Base-by-base conservation (phyloP, 768 basidiomycete species). In the Trametopsis cervina region DNA sequence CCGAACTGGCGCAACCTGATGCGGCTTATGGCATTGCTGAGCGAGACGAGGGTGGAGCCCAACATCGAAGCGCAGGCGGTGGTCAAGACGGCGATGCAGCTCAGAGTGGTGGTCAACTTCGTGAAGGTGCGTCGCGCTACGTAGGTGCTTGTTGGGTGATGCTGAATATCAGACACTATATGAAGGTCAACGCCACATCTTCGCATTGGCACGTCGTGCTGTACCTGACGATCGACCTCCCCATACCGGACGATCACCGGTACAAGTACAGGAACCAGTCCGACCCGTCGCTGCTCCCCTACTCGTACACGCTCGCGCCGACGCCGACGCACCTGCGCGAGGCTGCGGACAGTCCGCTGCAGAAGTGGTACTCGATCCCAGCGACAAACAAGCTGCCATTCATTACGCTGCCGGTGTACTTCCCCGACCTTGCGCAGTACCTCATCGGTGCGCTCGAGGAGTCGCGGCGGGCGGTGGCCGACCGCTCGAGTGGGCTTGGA, bases 21-120 rank as follows among this genome's bases (percentile, higher is more conserved):
- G 33, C 85, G 80, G 56, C 61, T 90, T 36, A 79, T 91, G 78
- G 88, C 86, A 22, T 70, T 81, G 51, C 63, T 89, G 49, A 81
- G 83, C 47, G 78, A 73, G 24, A 83, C 84, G 4, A 77, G 77
- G 42, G 68, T 91, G 39, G 82, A 89, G 54, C 78, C 88, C 1
- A 79, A 83, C 0, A 59, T 86, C 29, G 83, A 85, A 55, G 81
- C 84, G 1, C 64, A 85, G 54, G 76, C 79, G 1, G 63, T 73
- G 0, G 68, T 73, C 24, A 82, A 81, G 57, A 68, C 66, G 1
- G 75, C 76, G 4, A 69, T 82, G 43, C 75, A 73, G 51, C 66
- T 91, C 39, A 81, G 89, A 36, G 81, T 81, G 0, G 84, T 90
- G 0, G 66, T 91, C 47, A 88, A 90, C 57, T 88, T 90, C 57